These are phyloP conservation scores for Acacia concinna DNA, from an alignment of 331 rosid genomes.

Conservation along the genomic window DNA sequence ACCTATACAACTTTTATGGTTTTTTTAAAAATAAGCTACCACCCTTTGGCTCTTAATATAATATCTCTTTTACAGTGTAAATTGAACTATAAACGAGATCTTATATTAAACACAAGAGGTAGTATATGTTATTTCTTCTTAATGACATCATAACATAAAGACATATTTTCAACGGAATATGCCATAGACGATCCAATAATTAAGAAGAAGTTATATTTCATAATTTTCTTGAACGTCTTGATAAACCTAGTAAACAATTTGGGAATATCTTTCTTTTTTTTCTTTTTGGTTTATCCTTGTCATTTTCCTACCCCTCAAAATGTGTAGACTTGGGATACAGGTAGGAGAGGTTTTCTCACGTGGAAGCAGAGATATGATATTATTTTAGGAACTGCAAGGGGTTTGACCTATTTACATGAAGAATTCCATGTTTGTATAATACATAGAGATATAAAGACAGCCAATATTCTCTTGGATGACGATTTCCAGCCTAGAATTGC, in stretches of 20 bases:
- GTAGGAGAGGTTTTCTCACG: constrained; percentile 48
- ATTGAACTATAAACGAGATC: no score
- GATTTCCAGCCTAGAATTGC: not conserved
- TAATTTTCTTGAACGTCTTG: not conserved
- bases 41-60: no score
- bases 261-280: not conserved
- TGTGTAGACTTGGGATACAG: constrained; percentile 31
- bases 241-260: not conserved
- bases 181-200: not conserved
- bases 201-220: not conserved
- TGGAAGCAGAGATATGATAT: constrained; percentile 63
- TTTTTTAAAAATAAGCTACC: not conserved
- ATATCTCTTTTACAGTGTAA: no score
- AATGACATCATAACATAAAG: not conserved
- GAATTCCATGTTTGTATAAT: constrained; percentile 59
- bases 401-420: constrained; percentile 50
- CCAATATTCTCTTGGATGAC: not conserved
- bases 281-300: not conserved
- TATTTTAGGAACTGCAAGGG: constrained; percentile 64
- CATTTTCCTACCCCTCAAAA: not conserved
- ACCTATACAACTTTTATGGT: not conserved
- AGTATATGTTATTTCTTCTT: not conserved
- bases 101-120: no score
- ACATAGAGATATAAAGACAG: not conserved
- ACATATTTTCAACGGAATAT: not conserved